Evolutionary conservation across 495 filamentous ascomycete genomes (phyloP).

Genomic region (Hypoxylon rickii): DNA sequence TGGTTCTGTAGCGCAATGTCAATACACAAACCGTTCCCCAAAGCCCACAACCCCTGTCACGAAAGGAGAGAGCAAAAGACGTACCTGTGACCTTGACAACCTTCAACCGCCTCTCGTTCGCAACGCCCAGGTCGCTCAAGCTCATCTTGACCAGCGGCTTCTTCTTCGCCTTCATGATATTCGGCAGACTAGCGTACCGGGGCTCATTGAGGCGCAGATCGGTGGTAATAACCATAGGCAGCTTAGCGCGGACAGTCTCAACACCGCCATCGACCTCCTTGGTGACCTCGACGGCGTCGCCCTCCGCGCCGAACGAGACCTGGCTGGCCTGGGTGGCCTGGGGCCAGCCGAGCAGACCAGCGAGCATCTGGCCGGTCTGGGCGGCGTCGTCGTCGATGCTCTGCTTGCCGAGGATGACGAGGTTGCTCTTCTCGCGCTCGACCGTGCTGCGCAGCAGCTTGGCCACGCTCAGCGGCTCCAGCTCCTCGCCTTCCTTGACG

Average conservation of each 20-base stretch:
- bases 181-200: conserved; percentile 90
- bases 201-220: conserved; percentile 96
- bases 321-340: conserved; percentile 92
- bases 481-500: conserved; percentile 63
- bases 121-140: conserved; percentile 77
- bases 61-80: conserved; percentile 37
- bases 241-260: conserved; percentile 80
- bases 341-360: conserved; percentile 86
- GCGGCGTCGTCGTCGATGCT: conserved; percentile 94
- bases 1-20: conserved; percentile 68
- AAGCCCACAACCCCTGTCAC: not conserved
- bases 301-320: conserved; percentile 71
- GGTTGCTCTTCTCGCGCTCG: conserved; percentile 78
- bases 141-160: conserved; percentile 94
- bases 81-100: conserved; percentile 81
- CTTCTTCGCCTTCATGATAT: conserved; percentile 99
- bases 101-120: conserved; percentile 77
- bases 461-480: conserved; percentile 91
- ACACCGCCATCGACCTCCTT: conserved; percentile 94
- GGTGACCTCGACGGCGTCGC: conserved; percentile 67
- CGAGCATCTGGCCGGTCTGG: conserved; percentile 98
- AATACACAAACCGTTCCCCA: not conserved
- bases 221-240: conserved; percentile 93
- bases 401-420: conserved; percentile 96
- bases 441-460: conserved; percentile 83